These are phyloP conservation scores for Neonectria punicea DNA, from an alignment of 2,329 filamentous ascomycete species.

Conservation along the genomic window DNA sequence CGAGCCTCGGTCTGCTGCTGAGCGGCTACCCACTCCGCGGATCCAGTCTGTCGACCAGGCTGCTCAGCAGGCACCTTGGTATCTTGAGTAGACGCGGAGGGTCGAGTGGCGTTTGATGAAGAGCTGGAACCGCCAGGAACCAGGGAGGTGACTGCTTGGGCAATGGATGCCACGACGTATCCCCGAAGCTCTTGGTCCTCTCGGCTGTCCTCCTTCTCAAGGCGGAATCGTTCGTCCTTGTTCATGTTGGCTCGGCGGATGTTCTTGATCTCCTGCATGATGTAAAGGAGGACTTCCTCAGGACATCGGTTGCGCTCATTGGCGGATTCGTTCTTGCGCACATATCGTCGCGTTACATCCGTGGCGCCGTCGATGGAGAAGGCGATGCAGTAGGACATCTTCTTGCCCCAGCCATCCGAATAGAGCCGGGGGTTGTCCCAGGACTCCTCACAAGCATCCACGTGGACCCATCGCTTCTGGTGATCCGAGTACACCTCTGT, in stretches of 20 bases:
- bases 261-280: conserved; percentile 89
- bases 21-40: conserved; percentile 62
- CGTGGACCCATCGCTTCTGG: conserved; percentile 94
- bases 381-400: conserved; percentile 96
- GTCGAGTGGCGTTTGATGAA: conserved; percentile 33
- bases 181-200: conserved; percentile 81
- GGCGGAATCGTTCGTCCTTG: conserved; percentile 84
- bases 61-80: conserved; percentile 71
- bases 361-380: conserved; percentile 89
- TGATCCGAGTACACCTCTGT: conserved; percentile 97
- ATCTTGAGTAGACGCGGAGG: conserved; percentile 57
- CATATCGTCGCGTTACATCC: conserved; percentile 73
- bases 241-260: conserved; percentile 84
- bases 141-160: conserved; percentile 76
- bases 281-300: conserved; percentile 90
- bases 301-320: conserved; percentile 81
- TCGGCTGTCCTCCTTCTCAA: conserved; percentile 82
- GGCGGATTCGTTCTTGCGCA: conserved; percentile 77
- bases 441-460: conserved; percentile 92
- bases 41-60: conserved; percentile 62
- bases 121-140: conserved; percentile 60
- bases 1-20: conserved; percentile 55
- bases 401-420: conserved; percentile 94
- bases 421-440: conserved; percentile 96
- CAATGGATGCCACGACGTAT: conserved; percentile 78